Conservation (phyloP, 352 stramenopile species). For the Phytophthora fragariaefolia region DNA sequence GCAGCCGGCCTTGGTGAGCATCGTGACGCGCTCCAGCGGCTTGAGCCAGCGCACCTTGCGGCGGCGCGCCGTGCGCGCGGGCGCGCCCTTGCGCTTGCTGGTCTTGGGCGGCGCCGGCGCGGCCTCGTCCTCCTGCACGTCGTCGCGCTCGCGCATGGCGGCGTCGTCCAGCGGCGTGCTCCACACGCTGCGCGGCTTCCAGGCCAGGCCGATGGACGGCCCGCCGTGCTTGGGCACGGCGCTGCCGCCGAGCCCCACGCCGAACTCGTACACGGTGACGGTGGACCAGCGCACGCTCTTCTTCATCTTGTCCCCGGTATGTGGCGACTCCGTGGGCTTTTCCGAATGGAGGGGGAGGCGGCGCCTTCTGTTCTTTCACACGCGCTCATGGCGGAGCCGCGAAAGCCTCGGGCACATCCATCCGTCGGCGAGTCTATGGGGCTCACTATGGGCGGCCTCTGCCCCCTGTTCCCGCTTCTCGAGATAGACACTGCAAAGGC, state of each 20-base stretch:
- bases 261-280: constrained; percentile 72
- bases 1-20: constrained; percentile 70
- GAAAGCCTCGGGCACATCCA: constrained; percentile 23
- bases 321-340: not conserved
- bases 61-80: constrained; percentile 37
- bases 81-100: constrained; percentile 20
- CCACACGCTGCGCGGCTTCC: constrained; percentile 54
- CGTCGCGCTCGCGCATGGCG: constrained; percentile 20
- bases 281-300: constrained; percentile 69
- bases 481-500: not conserved
- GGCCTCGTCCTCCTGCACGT: constrained; percentile 20
- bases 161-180: constrained; percentile 48
- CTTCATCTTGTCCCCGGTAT: constrained; percentile 21
- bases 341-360: not conserved
- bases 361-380: not conserved
- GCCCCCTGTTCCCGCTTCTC: not conserved
- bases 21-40: constrained; percentile 61
- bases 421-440: constrained; percentile 23
- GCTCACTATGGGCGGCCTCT: constrained; percentile 17
- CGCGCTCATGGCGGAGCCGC: not conserved
- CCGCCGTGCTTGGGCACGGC: constrained; percentile 58
- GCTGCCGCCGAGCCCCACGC: constrained; percentile 57
- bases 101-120: not conserved
- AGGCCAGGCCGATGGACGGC: constrained; percentile 58
- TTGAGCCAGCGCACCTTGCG: constrained; percentile 70